Percentiles rank a stretch among this genome's conserved stretches.
Conservation (phyloP, 129 eudicot genomes). For the Chrysanthemum makinoi region DNA sequence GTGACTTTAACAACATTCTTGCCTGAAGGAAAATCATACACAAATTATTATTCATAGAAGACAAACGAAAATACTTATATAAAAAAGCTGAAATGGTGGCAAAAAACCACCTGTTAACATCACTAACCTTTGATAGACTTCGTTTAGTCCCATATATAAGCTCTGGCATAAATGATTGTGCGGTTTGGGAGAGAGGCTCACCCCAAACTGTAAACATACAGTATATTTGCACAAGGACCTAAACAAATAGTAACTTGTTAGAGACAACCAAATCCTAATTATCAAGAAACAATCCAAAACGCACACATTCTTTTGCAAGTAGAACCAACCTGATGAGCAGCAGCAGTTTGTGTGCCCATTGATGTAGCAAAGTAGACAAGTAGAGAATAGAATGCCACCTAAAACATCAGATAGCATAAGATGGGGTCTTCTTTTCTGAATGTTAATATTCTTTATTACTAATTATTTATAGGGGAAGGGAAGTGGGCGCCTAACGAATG, state of each 20-base stretch:
- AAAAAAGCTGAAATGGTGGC: not conserved
- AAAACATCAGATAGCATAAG: conserved; percentile 17
- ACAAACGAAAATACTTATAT: not conserved
- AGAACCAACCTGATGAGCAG: conserved; percentile 88
- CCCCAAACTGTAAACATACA: conserved; percentile 80
- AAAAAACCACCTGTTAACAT: conserved; percentile 14
- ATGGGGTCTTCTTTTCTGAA: conserved; percentile 14
- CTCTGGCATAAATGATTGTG: conserved; percentile 98
- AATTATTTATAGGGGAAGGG: not conserved
- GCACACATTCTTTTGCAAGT: not conserved
- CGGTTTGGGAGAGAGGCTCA: conserved; percentile 95
- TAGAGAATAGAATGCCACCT: conserved; percentile 89
- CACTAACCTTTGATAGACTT: conserved; percentile 63
- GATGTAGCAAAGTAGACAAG: conserved; percentile 87
- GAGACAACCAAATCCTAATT: not conserved
- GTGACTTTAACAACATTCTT: conserved; percentile 67
- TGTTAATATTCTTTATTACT: not conserved
- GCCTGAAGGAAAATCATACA: conserved; percentile 46
- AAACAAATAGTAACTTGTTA: conserved; percentile 20
- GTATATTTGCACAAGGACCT: conserved; percentile 86
- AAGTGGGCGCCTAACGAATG: not conserved
- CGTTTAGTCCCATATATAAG: conserved; percentile 76
- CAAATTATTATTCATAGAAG: not conserved
- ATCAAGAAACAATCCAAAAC: conserved; percentile 2
- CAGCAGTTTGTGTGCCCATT: conserved; percentile 74